Percentiles rank a stretch among this genome's conserved stretches.
phyloP scores from a whole-genome alignment of 108 stramenopile genomes.

The Nitzschia sp. region DNA sequence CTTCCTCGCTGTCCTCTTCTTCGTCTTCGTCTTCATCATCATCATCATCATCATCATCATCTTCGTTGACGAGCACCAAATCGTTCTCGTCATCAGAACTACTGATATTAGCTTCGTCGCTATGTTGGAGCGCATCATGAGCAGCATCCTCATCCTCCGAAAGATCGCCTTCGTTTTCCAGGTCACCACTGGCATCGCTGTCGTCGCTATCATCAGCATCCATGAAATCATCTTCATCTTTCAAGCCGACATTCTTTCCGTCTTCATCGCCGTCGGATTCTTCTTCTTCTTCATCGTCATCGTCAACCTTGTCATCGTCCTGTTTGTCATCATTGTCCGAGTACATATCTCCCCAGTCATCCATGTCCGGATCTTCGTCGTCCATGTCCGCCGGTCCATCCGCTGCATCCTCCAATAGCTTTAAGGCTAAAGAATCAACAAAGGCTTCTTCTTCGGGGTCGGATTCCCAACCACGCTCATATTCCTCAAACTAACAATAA shows the following conservation, averaged over 20 bases:
- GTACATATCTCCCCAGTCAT: conserved; percentile 82
- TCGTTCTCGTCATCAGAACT: conserved; percentile 12
- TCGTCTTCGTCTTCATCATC: conserved; percentile 38
- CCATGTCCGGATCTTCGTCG: conserved; percentile 94
- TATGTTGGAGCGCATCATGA: neutral
- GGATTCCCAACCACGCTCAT: conserved; percentile 58
- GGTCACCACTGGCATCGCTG: conserved; percentile 27
- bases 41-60: conserved; percentile 23
- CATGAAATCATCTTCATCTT: conserved; percentile 44
- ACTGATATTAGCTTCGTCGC: conserved; percentile 19
- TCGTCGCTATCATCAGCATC: conserved; percentile 41
- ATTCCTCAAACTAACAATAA: conserved; percentile 31
- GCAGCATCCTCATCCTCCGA: conserved; percentile 34
- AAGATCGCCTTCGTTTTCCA: conserved; percentile 66
- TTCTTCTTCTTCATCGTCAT: conserved; percentile 29
- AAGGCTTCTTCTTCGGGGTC: conserved; percentile 89
- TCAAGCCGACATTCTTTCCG: conserved; percentile 33
- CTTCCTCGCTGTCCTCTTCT: conserved; percentile 39
- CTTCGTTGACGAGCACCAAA: conserved; percentile 10
- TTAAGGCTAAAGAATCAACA: conserved; percentile 86
- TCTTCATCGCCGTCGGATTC: conserved; percentile 29
- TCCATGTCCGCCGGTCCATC: conserved; percentile 74
- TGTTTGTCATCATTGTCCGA: conserved; percentile 53
- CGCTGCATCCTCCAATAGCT: conserved; percentile 73
- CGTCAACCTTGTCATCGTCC: conserved; percentile 30